Conservation (phyloP, 164 flowering plant genomes). For the Kingdonia uniflora region DNA sequence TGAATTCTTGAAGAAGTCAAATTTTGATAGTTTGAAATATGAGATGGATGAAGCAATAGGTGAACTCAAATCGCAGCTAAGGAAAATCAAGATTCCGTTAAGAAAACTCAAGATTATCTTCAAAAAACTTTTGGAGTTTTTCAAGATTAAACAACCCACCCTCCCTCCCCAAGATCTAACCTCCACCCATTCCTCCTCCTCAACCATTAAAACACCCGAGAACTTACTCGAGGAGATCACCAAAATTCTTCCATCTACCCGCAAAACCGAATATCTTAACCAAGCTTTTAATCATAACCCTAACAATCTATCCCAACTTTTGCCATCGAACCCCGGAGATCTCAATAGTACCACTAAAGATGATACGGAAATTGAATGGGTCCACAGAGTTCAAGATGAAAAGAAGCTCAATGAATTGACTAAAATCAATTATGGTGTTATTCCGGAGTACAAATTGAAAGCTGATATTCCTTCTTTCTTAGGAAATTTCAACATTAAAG, state of each 20-base stretch:
- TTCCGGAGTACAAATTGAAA: too few relatives aligned
- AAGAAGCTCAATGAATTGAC: too few relatives aligned
- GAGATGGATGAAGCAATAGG: neutral
- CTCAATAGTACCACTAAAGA: constrained; percentile 1
- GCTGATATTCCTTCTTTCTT: too few relatives aligned
- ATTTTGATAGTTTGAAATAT: neutral
- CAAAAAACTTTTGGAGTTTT: neutral
- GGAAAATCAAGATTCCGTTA: neutral
- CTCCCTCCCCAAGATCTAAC: neutral
- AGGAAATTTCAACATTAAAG: neutral
- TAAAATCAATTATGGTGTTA: too few relatives aligned
- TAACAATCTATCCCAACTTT: neutral
- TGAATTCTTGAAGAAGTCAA: neutral
- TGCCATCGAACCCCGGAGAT: too few relatives aligned
- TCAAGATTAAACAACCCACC: neutral
- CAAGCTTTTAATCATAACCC: too few relatives aligned
- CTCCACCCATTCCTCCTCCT: neutral
- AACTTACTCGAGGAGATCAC: too few relatives aligned
- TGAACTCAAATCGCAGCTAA: neutral
- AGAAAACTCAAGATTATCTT: neutral
- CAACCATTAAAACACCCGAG: too few relatives aligned
- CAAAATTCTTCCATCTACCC: too few relatives aligned
- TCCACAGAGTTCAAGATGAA: too few relatives aligned
- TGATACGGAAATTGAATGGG: neutral
- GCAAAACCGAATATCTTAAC: too few relatives aligned